These are phyloP conservation scores for Dalbergia oliveri DNA, from an alignment of 306 rosid species.

Conservation along the genomic window DNA sequence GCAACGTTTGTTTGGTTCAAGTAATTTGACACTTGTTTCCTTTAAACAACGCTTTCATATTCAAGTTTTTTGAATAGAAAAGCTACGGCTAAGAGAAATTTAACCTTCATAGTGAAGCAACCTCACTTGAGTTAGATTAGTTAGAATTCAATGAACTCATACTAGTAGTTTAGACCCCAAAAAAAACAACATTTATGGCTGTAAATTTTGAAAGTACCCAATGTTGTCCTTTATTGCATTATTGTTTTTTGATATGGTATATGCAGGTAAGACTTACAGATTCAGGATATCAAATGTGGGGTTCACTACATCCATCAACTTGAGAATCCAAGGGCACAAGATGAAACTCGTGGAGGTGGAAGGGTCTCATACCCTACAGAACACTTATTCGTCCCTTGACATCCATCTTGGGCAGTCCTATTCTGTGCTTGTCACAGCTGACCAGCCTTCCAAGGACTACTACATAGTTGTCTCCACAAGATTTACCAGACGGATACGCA, in stretches of 20 bases:
- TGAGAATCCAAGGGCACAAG: conserved; percentile 72
- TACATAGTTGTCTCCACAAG: conserved; percentile 68
- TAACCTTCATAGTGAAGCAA: no score
- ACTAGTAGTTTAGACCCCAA: background rate
- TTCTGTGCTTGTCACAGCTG: conserved; percentile 75
- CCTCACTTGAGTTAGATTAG: no score
- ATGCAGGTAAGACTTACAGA: conserved; percentile 67
- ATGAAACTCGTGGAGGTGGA: conserved; percentile 77
- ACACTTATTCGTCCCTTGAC: conserved; percentile 61
- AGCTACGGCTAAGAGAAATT: no score
- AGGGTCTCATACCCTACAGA: conserved; percentile 79
- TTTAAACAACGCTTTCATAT: no score
- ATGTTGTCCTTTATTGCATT: background rate
- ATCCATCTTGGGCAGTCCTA: conserved; percentile 80
- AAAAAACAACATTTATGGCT: background rate
- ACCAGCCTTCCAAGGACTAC: conserved; percentile 73
- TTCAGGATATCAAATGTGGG: conserved; percentile 82
- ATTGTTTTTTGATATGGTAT: background rate
- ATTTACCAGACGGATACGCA: conserved; percentile 60
- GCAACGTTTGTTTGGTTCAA: no score
- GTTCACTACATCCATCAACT: conserved; percentile 69
- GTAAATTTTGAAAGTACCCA: background rate
- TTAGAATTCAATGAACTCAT: no score
- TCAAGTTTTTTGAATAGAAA: no score
- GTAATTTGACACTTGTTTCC: no score